phyloP scores from a whole-genome alignment of 441 rosid species.

The Jatropha podagrica region DNA sequence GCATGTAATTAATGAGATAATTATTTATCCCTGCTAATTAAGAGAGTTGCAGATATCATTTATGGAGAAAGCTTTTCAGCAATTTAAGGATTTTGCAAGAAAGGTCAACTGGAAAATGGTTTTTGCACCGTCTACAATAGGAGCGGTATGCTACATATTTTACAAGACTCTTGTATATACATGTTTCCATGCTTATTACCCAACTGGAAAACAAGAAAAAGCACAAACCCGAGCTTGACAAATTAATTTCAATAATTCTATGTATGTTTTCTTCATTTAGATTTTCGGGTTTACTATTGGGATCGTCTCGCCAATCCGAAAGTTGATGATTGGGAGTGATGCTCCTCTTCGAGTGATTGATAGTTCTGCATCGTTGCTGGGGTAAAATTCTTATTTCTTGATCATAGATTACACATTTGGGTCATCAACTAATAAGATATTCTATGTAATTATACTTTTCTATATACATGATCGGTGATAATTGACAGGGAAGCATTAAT shows the following conservation, averaged over 20 bases:
- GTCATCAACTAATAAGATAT: too few relatives aligned
- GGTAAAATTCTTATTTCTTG: background rate
- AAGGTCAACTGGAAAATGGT: background rate
- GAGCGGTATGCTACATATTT: background rate
- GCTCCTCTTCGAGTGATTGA: background rate
- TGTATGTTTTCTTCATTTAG: too few relatives aligned
- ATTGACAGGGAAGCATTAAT: conserved; percentile 28
- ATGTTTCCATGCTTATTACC: too few relatives aligned
- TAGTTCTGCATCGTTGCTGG: background rate
- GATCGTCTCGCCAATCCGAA: background rate
- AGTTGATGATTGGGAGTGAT: background rate
- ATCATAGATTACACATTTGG: too few relatives aligned
- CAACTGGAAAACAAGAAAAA: too few relatives aligned
- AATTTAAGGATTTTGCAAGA: background rate
- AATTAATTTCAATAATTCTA: too few relatives aligned
- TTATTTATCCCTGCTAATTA: too few relatives aligned
- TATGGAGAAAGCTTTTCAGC: background rate
- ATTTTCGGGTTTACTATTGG: background rate
- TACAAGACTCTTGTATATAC: too few relatives aligned
- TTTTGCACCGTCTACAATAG: background rate
- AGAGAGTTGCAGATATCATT: background rate
- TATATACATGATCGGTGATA: too few relatives aligned
- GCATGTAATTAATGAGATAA: too few relatives aligned
- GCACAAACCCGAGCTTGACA: too few relatives aligned
- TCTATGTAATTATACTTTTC: too few relatives aligned